Evolutionary conservation across 2,329 filamentous ascomycete genomes (phyloP).

Genomic region (Chrysosphaeria jannelii): DNA sequence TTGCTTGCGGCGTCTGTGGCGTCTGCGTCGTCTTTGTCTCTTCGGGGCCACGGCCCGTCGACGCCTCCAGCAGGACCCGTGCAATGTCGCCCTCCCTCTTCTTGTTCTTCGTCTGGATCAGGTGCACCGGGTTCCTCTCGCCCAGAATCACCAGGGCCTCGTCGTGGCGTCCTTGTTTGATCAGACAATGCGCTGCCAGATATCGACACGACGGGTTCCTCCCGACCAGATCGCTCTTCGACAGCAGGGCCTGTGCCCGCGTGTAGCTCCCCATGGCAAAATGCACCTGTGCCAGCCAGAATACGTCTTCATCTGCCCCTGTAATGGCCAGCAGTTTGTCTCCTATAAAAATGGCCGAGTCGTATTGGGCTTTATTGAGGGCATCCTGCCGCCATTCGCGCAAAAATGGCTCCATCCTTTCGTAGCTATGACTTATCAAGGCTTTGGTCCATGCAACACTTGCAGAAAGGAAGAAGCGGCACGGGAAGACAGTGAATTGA

Average conservation of each 20-base stretch:
- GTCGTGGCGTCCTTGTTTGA: slow-evolving; percentile 73
- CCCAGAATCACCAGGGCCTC: slow-evolving; percentile 68
- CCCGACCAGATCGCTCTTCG: slow-evolving; percentile 51
- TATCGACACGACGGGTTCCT: slow-evolving; percentile 74
- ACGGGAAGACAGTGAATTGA: not conserved
- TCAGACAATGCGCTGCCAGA: slow-evolving; percentile 73
- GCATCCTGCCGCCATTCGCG: slow-evolving; percentile 89
- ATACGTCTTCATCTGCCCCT: slow-evolving; percentile 77
- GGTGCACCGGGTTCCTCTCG: slow-evolving; percentile 76
- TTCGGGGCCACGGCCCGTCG: too few species aligned
- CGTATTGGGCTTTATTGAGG: slow-evolving; percentile 83
- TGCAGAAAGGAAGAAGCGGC: not conserved
- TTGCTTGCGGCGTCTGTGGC: not conserved
- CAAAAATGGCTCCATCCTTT: slow-evolving; percentile 93
- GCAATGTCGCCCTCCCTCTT: slow-evolving; percentile 13
- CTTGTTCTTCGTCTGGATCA: slow-evolving; percentile 35
- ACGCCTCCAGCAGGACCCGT: not conserved
- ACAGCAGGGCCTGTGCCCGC: slow-evolving; percentile 62
- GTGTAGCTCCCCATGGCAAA: slow-evolving; percentile 90
- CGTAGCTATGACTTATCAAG: too few species aligned
- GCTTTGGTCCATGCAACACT: too few species aligned
- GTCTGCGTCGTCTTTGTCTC: too few species aligned
- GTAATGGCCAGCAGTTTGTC: slow-evolving; percentile 91
- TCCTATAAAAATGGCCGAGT: slow-evolving; percentile 85
- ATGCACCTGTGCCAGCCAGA: slow-evolving; percentile 94